Evolutionary conservation across 2,329 filamentous ascomycete species (phyloP), one percentile per base, ranked within the genome.

Genomic region (Lecanoromycetidae sp.): DNA sequence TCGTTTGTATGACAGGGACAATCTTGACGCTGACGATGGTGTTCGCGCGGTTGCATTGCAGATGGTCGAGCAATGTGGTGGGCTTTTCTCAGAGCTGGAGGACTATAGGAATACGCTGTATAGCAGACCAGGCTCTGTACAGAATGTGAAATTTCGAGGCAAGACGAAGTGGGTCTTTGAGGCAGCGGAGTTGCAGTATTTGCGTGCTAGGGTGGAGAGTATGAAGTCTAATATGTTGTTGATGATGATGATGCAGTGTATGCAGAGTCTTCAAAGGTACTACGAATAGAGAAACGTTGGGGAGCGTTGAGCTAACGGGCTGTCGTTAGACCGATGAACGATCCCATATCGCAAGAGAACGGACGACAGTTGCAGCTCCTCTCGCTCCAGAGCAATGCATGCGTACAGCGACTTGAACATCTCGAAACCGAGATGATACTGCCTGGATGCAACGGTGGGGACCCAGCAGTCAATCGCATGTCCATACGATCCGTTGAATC

Each of bases 181-280:
- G 12, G 35, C 44, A 12, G 29, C 27, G 9, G 44, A 47, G 25
- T 15, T 47, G 22, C 25, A 39, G 7, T 47, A 39, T 40, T 6
- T 43, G 30, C 43, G 43, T 2, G 33, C 32, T 22, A 26, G 40
- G 20, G 19, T 40, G 30, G 32, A 43, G 20, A 43, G 37, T 17
- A 27, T 46, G 34, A 39, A 39, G 25, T 32, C 25, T 10, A 42
- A 37, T 5, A n/a, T 33, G 33, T 19, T 42, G 12, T 30, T 38
- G 3, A 42, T 58, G 54, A 48, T 25, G 44, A 9, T 27, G 19
- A 52, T 30, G 33, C 33, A 44, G 22, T 44, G 42, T 19, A 20
- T 37, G 25, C 42, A 37, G 36, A 8, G 25, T 20, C 23, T 33
- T 5, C 15, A 29, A n/a, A 17, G 42, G 32, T 29, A 44, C n/a